Percentiles rank a stretch among this genome's conserved stretches.
Evolutionary conservation across 805 yeast species (phyloP).

Genomic region (Wickerhamiella bombiphila): DNA sequence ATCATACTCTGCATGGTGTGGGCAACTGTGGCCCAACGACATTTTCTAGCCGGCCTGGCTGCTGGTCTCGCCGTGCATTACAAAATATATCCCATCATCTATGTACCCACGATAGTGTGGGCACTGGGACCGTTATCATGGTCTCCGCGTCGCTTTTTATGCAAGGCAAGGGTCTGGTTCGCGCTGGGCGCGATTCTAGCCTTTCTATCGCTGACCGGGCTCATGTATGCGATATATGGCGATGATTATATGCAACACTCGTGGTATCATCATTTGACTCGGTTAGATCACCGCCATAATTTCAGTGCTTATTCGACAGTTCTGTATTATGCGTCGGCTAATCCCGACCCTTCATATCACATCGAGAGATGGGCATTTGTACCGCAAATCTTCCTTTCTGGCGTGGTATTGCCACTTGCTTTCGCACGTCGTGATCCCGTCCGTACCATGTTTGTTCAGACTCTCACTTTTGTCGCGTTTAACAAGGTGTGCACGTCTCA

Average conservation of each 20-base stretch:
- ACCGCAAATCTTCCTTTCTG: constrained; percentile 61
- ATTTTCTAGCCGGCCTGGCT: constrained; percentile 30
- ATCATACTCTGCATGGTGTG: constrained; percentile 43
- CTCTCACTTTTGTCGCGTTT: constrained; percentile 61
- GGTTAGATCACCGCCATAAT: constrained; percentile 90
- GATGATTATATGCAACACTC: constrained; percentile 61
- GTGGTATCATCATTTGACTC: constrained; percentile 63
- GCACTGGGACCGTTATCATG: constrained; percentile 23
- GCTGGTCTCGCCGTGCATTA: constrained; percentile 77
- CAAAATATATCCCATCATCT: constrained; percentile 84
- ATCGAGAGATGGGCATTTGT: constrained; percentile 45
- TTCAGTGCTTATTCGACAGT: constrained; percentile 75
- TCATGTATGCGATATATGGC: constrained; percentile 63
- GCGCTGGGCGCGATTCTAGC: constrained; percentile 29
- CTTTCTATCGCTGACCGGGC: constrained; percentile 32
- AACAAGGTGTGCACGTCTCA: constrained; percentile 87
- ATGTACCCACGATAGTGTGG: constrained; percentile 55
- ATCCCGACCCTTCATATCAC: background rate
- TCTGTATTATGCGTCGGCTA: constrained; percentile 28
- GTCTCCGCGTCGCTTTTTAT: constrained; percentile 23
- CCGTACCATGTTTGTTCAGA: constrained; percentile 55
- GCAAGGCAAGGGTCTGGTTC: constrained; percentile 30
- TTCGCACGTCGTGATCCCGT: constrained; percentile 32
- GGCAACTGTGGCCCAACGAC: constrained; percentile 30
- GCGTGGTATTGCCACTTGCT: constrained; percentile 41